Evolutionary conservation across 208 protist genomes (phyloP).

Genomic region (Acanthamoeba healyi): DNA sequence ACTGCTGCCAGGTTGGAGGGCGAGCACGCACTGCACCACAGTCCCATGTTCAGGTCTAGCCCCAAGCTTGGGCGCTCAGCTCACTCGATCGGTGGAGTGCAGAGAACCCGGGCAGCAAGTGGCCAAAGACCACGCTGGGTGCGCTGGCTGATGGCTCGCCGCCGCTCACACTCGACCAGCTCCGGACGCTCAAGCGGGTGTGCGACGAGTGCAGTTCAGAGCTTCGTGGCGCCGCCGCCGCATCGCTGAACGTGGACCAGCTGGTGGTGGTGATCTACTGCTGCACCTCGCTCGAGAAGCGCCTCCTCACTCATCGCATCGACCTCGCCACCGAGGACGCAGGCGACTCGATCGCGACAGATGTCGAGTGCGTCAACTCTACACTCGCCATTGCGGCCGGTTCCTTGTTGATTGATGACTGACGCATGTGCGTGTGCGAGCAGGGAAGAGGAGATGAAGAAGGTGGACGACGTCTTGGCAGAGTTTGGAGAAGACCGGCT

Average conservation of each 20-base stretch:
- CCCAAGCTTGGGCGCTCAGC: no score
- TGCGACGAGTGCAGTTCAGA: constrained; percentile 23
- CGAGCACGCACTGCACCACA: not conserved
- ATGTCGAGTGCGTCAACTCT: not conserved
- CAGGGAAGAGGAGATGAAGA: not conserved
- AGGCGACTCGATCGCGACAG: not conserved
- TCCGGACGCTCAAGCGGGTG: not conserved
- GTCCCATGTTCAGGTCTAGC: not conserved
- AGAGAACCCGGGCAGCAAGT: constrained; percentile 71
- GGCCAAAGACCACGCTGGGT: constrained; percentile 58
- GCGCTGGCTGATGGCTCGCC: not conserved
- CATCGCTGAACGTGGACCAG: not conserved
- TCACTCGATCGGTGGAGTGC: no score
- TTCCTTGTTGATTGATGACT: not conserved
- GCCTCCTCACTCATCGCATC: constrained; percentile 13
- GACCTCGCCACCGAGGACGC: not conserved
- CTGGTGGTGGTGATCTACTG: constrained; percentile 55
- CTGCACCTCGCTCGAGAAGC: constrained; percentile 46
- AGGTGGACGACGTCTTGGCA: not conserved
- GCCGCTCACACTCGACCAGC: constrained; percentile 30
- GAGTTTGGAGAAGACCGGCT: constrained; percentile 22
- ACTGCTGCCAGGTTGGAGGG: constrained; percentile 21
- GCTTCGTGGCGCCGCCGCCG: not conserved
- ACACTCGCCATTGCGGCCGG: no score
- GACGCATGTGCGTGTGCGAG: no score